These are phyloP conservation scores for Ogataea philodendri DNA, from an alignment of 805 yeast genomes.

Conservation along the genomic window DNA sequence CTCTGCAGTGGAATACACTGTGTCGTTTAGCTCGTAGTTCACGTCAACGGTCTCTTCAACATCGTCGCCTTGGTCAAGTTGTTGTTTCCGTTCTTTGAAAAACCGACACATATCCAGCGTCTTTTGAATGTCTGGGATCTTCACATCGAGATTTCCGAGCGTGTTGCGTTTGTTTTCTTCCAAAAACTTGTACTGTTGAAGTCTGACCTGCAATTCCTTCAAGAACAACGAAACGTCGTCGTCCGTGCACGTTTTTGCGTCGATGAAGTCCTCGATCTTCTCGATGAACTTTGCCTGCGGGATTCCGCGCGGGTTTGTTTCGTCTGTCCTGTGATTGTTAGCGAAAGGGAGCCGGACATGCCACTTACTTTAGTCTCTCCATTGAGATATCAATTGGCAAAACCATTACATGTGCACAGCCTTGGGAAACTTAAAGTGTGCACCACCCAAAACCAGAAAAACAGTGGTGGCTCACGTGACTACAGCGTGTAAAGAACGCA, in stretches of 20 bases:
- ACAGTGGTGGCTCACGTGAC: too few relatives aligned
- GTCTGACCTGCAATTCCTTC: conserved; percentile 76
- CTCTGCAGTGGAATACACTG: conserved; percentile 80
- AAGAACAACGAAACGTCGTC: conserved; percentile 46
- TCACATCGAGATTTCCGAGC: conserved; percentile 51
- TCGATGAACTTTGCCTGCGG: conserved; percentile 96
- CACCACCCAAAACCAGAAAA: too few relatives aligned
- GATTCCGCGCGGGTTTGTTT: conserved; percentile 87
- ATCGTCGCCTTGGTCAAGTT: conserved; percentile 31
- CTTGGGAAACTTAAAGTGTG: too few relatives aligned
- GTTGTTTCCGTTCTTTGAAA: conserved; percentile 48
- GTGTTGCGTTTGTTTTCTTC: conserved; percentile 53
- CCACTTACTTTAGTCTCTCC: conserved; percentile 23
- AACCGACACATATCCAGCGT: conserved; percentile 72
- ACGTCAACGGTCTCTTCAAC: conserved; percentile 51
- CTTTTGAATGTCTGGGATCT: conserved; percentile 90
- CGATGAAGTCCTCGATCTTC: conserved; percentile 71
- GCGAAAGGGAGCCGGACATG: conserved; percentile 3
- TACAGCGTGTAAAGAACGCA: background rate
- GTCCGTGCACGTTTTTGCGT: conserved; percentile 35
- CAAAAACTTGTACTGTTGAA: conserved; percentile 91
- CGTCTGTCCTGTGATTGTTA: conserved; percentile 44
- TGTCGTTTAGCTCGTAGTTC: conserved; percentile 91
- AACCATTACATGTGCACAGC: conserved; percentile 7
- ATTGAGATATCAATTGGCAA: conserved; percentile 3